A percentile compares a stretch with the other conserved stretches of the same genome.
Evolutionary conservation across 2,329 filamentous ascomycete species (phyloP).

Genomic region (Apiospora saccharicola): DNA sequence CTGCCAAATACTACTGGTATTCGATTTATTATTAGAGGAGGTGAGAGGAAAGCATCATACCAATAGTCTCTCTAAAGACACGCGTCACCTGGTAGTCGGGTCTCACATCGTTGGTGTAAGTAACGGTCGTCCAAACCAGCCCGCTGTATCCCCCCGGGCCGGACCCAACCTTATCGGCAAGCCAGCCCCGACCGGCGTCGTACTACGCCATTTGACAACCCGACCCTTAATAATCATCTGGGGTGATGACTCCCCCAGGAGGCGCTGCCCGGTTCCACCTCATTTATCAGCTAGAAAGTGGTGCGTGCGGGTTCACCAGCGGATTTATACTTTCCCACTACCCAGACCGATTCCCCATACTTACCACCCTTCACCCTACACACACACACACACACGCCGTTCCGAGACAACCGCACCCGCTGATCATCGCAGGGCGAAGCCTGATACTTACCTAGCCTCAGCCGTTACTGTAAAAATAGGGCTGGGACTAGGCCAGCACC

Average conservation of each 20-base stretch:
- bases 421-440: neutral
- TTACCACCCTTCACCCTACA: neutral
- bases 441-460: neutral
- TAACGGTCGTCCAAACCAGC: neutral
- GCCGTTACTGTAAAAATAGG: neutral
- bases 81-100: neutral
- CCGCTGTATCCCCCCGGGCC: slow-evolving; percentile 4
- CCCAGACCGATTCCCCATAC: neutral
- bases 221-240: neutral
- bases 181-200: slow-evolving; percentile 1
- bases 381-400: neutral
- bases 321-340: neutral
- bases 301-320: neutral
- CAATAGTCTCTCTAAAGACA: neutral
- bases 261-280: neutral
- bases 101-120: neutral
- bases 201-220: neutral
- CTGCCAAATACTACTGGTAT: no score
- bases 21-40: no score
- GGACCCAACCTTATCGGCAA: slow-evolving; percentile 9
- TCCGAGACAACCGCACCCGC: neutral
- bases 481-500: neutral
- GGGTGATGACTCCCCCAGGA: neutral
- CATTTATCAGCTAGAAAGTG: neutral
- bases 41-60: neutral